Evolutionary conservation across 306 rosid genomes (phyloP), one percentile per base, ranked within the genome.

Genomic region (Lithocarpus polystachyus): DNA sequence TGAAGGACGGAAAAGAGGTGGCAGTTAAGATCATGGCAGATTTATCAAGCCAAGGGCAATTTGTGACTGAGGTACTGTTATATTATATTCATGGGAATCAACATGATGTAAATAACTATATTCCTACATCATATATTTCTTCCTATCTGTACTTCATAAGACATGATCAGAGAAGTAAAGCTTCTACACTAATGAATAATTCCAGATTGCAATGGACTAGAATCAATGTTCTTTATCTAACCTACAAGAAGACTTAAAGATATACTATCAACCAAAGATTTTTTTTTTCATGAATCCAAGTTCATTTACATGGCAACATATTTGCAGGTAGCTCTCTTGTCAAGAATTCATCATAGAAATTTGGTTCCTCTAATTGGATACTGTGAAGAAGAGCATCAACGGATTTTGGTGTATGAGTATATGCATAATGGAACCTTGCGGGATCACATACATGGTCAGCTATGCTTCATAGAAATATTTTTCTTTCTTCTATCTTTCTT

Each of bases 401-500:
- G 88, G 74, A 81, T 95, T 84, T 88, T 95, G 79, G 99, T 93
- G 77, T 95, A 95, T 17, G 98, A 95, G 84, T 95, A 88, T 37
- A 95, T 95, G 98, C 99, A 95, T 86, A 95, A 95, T 75, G 99
- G 98, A 80, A 95, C 98, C 17, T 83, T 95, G 81, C 79, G 98
- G 75, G 98, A 95, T 87, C 95, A 91, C 84, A 84, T 95, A 77
- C 86, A 91, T 48, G 94, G 99, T 95, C 72, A 62, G 69, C 76
- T 71, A 5, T 6, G 54, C 23, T 56, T 33, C 57, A 55, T 48
- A 75, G 51, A 67, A 7, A 19, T 22, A 15, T 55, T 28, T 40
- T 43, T 64, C 76, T 55, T 76, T 73, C 77, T 59, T 79, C 54
- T 56, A 45, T 77, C 56, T 45, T 4, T 57, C 68, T 78, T 81